Evolutionary conservation across 2,329 filamentous ascomycete genomes (phyloP).

Genomic region (Neopestalotiopsis clavispora): DNA sequence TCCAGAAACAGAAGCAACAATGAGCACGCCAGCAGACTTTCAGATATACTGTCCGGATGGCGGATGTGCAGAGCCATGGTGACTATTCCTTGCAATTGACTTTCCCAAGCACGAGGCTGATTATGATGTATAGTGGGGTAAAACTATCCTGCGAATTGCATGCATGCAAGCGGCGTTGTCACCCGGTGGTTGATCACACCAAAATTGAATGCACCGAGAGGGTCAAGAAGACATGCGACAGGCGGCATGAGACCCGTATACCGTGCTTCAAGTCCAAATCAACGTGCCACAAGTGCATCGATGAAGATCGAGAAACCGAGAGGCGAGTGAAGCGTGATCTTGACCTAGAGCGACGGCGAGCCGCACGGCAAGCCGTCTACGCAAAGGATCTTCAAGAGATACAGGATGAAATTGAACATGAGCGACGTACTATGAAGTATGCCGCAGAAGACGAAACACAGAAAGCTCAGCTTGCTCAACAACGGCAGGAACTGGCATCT

Average conservation of each 20-base stretch:
- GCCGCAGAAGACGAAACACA: conserved; percentile 49
- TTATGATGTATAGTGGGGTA: not conserved
- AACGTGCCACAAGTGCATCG: conserved; percentile 56
- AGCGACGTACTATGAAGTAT: conserved; percentile 48
- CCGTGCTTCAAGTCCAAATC: conserved; percentile 47
- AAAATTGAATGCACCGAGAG: conserved; percentile 49
- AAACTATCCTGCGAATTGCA: conserved; percentile 63
- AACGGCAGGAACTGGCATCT: conserved; percentile 41
- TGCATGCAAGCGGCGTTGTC: conserved; percentile 64
- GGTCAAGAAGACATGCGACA: conserved; percentile 46
- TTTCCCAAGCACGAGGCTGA: not conserved
- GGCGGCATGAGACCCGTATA: conserved; percentile 53
- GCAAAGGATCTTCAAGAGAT: conserved; percentile 49
- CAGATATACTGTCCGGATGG: conserved; percentile 68
- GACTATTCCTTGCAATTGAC: conserved; percentile 27
- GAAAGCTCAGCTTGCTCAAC: conserved; percentile 48
- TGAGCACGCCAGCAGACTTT: conserved; percentile 62
- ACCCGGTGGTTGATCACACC: conserved; percentile 61
- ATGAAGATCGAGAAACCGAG: conserved; percentile 51
- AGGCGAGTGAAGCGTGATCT: conserved; percentile 50
- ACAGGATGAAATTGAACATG: conserved; percentile 58
- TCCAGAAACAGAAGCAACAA: conserved; percentile 48
- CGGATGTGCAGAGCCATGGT: conserved; percentile 70
- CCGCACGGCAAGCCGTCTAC: conserved; percentile 50
- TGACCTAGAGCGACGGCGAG: conserved; percentile 54